phyloP scores from a whole-genome alignment of 108 stramenopile genomes.

The Chaetoceros muelleri region DNA sequence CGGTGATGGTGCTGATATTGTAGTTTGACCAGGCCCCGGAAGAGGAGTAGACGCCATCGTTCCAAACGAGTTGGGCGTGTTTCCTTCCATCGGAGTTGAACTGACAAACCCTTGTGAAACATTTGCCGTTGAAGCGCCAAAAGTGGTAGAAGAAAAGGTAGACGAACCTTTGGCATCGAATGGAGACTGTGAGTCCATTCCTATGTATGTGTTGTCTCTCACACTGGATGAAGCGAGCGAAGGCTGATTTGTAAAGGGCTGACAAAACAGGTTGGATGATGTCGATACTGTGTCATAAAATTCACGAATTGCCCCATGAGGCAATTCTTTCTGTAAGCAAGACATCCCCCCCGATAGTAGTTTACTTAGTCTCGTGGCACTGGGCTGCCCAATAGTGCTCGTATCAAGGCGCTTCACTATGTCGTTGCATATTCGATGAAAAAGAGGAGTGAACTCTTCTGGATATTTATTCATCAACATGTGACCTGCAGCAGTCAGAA shows the following conservation, averaged over 20 bases:
- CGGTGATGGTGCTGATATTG: conserved; percentile 8
- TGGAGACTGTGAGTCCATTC: no score
- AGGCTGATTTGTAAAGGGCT: no score
- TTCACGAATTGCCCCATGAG: conserved; percentile 44
- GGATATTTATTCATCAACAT: conserved; percentile 67
- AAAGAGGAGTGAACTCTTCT: conserved; percentile 29
- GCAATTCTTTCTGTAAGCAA: conserved; percentile 33
- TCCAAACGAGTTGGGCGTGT: background rate
- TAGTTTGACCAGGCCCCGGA: background rate
- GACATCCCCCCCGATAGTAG: conserved; percentile 49
- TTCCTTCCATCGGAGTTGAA: no score
- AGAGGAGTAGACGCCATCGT: background rate
- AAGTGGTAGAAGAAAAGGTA: conserved; percentile 9
- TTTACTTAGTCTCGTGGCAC: conserved; percentile 62
- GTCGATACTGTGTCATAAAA: conserved; percentile 38
- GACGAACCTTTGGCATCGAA: conserved; percentile 10
- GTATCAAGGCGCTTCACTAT: conserved; percentile 58
- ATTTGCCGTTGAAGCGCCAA: conserved; percentile 10
- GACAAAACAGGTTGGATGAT: conserved; percentile 8
- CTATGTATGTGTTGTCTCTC: no score
- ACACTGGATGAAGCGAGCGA: no score
- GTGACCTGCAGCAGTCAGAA: conserved; percentile 74
- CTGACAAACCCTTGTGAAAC: no score
- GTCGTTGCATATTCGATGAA: conserved; percentile 35
- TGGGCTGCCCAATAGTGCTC: conserved; percentile 59